Evolutionary conservation across 495 filamentous ascomycete species (phyloP), one percentile per base, ranked within the genome.

Genomic region (Podospora pseudopauciseta): DNA sequence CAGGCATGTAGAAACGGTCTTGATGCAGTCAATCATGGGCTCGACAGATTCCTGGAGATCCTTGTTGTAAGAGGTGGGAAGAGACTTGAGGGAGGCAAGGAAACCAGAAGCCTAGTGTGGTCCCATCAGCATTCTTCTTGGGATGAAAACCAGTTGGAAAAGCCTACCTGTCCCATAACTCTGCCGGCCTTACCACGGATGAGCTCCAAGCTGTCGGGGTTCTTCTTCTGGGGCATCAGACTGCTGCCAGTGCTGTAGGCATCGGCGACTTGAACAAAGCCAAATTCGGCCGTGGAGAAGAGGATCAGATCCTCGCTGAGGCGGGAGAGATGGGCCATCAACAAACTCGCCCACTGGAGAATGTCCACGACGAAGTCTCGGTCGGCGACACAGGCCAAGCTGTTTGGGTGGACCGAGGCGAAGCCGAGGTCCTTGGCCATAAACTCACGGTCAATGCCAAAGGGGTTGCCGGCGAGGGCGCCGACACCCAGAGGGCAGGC

Each of bases 31-130:
- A 30, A 98, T 86, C 77, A 98, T 85, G 56, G 91, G 90, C 82
- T 97, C 92, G 69, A 92, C 88, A 67, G 87, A 90, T 81, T 97
- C 94, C 80, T 98, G 94, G 18, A 97, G 82, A 75, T 97, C 92
- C 82, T 97, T 96, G 83, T 97, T 96, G 84, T 97, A 97, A 5
- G 92, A 96, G 27, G 88, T 91, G 2, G 94, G 93, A 23, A 97
- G 84, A 44, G 91, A 91, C 83, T 98, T 97, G 76, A 92, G 87
- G 16, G 89, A 95, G 78, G 86, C 87, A 88, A 92, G 94, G 72
- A 97, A 83, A 44, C 94, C 94, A 7, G 91, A 65, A 5, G 69
- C 56, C 69, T 71, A 58, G 27, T 57, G 9, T 13, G 60, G 54
- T 28, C 56, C 34, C 34, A 32, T 39, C 1, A 28, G 4, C 1